phyloP scores from a whole-genome alignment of 257 asterid species.

The Ligustrum vulgare region DNA sequence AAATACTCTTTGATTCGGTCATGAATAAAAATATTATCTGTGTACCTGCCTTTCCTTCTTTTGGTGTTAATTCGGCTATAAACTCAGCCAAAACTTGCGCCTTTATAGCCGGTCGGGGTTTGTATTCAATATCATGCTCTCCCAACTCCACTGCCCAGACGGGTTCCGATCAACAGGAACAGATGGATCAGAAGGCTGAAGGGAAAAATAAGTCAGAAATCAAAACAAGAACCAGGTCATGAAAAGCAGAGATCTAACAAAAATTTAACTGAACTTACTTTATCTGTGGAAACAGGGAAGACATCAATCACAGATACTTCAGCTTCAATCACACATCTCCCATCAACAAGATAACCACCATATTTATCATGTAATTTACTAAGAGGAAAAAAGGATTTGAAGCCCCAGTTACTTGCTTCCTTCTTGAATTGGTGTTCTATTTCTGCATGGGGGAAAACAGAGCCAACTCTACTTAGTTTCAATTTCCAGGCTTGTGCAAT shows the following conservation, averaged over 20 bases:
- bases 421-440: background rate
- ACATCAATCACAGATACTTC: background rate
- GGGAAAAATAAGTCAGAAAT: background rate
- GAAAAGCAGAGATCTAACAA: background rate
- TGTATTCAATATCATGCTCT: no score
- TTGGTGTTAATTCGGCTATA: no score
- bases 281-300: background rate
- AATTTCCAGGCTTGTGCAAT: background rate
- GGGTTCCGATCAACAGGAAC: background rate
- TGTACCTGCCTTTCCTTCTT: no score
- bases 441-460: background rate
- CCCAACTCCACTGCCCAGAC: no score
- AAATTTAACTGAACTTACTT: background rate
- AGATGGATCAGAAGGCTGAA: background rate
- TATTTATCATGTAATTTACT: background rate
- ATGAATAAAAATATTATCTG: no score
- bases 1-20: no score
- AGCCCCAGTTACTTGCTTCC: background rate
- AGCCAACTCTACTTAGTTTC: background rate
- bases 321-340: background rate
- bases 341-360: background rate
- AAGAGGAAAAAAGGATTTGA: background rate
- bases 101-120: no score
- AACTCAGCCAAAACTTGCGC: no score
- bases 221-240: no score